Base-by-base conservation (phyloP, 345 rosid species). In the Erysimum cheiranthoides region DNA sequence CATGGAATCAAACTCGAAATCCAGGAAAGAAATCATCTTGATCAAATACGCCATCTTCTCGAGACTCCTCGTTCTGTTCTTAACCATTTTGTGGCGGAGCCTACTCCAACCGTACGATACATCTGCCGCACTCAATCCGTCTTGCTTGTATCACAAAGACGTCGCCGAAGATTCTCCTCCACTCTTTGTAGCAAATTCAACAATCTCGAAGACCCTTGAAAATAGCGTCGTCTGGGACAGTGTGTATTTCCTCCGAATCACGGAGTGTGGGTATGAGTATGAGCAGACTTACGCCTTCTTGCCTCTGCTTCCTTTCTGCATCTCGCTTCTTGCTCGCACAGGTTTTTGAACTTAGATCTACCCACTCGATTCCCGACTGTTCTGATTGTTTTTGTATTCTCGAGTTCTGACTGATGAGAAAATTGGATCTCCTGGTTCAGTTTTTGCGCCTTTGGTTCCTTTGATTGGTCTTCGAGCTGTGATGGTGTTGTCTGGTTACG, bases 281-380 rank as follows among this genome's bases (percentile, higher is more conserved):
- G 99, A 92, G 84, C 99, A 92, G 87, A 70, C 81, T 40, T 95
- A 86, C 51, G 97, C 99, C 36, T 95, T 95, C 86, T 80, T 87
- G 53, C 99, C 99, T 30, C 82, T 92, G 21, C 89, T 95, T 53
- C 99, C 97, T 4, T 52, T 82, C 46, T 82, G 76, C 84, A 88
- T 90, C 39, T 78, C 78, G 18, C 5, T 86, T 59, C 63, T 90
- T 25, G 80, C 96, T 5, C 92, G 79, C 42, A 75, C 97, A 83
- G 94, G 97, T 91, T 68, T 16, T 75, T 12, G 1, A 32, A 56
- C 5, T 18, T 5, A 32, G 14, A 63, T 73, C 21, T 17, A 52
- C 40, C 21, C 31, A 31, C n/a, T 39, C 52, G 28, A 38, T 28
- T 32, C 25, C 52, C n/a, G n/a, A n/a, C n/a, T n/a, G n/a, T n/a